Evolutionary conservation across 2,329 filamentous ascomycete species (phyloP).

Genomic region (Tolypocladium ovalisporum): DNA sequence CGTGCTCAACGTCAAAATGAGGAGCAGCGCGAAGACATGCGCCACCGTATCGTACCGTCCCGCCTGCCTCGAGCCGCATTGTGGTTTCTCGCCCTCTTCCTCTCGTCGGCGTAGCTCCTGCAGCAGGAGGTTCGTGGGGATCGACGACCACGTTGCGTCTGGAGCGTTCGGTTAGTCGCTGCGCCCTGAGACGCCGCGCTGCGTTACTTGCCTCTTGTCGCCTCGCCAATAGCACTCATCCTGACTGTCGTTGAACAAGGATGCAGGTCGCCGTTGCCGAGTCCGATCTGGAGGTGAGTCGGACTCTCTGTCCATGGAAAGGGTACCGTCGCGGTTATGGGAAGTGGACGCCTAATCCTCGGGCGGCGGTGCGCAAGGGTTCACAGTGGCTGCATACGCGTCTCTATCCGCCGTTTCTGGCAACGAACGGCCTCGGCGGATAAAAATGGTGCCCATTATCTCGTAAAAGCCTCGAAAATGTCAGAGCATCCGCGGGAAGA

Average conservation of each 20-base stretch:
- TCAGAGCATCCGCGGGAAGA: no score
- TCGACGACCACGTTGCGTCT: slow-evolving; percentile 31
- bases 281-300: background rate
- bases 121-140: slow-evolving; percentile 39
- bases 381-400: background rate
- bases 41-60: slow-evolving; percentile 54
- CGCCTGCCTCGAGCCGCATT: slow-evolving; percentile 39
- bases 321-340: background rate
- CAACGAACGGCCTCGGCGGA: background rate
- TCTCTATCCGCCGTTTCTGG: background rate
- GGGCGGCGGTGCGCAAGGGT: background rate
- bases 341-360: background rate
- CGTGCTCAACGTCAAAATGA: slow-evolving; percentile 53
- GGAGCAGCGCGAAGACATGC: slow-evolving; percentile 56
- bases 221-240: slow-evolving; percentile 8
- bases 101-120: slow-evolving; percentile 41
- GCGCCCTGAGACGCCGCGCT: background rate
- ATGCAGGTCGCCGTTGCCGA: background rate
- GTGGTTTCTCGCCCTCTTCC: slow-evolving; percentile 29
- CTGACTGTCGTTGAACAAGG: background rate
- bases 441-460: background rate
- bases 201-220: slow-evolving; percentile 5
- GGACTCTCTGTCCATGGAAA: background rate
- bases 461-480: background rate
- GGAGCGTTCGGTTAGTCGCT: background rate